These are phyloP conservation scores for Skeletonema grethae DNA, from an alignment of 108 stramenopile genomes.

Conservation along the genomic window DNA sequence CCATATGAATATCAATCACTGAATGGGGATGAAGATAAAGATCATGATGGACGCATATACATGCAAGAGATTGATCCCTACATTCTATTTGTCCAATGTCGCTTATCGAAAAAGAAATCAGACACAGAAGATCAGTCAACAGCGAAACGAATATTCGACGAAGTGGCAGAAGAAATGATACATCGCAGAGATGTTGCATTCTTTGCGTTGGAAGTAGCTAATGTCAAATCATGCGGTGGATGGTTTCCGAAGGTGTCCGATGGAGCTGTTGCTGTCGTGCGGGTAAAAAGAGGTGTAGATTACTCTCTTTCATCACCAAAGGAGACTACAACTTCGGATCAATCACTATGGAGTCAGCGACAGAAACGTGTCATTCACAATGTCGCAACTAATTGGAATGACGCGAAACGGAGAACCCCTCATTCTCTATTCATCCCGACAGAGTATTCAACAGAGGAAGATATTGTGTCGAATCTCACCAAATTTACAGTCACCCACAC, in stretches of 20 bases:
- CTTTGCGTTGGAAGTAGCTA: slow-evolving; percentile 22
- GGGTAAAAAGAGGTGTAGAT: slow-evolving; percentile 17
- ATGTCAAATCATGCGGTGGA: slow-evolving; percentile 14
- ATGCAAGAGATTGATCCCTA: slow-evolving; percentile 48
- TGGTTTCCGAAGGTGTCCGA: slow-evolving; percentile 5
- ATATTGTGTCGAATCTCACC: slow-evolving; percentile 26
- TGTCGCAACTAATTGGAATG: slow-evolving; percentile 41
- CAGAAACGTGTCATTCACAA: slow-evolving; percentile 12
- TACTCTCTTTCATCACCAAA: slow-evolving; percentile 4
- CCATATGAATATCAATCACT: neutral
- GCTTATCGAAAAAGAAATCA: slow-evolving; percentile 3
- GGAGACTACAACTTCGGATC: neutral
- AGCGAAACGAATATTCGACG: slow-evolving; percentile 25
- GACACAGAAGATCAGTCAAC: neutral
- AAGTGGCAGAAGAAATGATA: slow-evolving; percentile 41
- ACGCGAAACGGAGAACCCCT: slow-evolving; percentile 7
- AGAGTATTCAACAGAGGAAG: slow-evolving; percentile 1
- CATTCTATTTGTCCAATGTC: slow-evolving; percentile 44
- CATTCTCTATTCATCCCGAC: slow-evolving; percentile 28
- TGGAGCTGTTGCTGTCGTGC: slow-evolving; percentile 28
- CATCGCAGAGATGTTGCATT: slow-evolving; percentile 51
- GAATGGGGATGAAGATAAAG: neutral
- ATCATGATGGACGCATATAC: neutral
- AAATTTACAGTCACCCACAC: slow-evolving; percentile 41
- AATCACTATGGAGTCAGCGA: slow-evolving; percentile 13